phyloP scores from a whole-genome alignment of 805 yeast species.

The Yamadazyma nakazawae region DNA sequence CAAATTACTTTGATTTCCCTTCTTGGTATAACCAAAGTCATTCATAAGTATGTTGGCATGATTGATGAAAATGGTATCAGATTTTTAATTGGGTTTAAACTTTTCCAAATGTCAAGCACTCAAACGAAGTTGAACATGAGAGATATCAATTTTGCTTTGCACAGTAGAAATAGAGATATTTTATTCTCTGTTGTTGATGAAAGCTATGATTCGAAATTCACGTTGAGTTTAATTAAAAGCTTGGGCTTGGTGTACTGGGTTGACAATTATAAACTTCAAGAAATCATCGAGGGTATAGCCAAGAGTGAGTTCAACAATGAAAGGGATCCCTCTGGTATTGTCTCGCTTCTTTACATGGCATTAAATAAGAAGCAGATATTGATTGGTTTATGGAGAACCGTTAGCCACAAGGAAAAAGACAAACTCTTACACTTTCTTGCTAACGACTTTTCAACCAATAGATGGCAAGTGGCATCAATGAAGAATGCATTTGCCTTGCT shows the following conservation, averaged over 20 bases:
- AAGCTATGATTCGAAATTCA: conserved; percentile 41
- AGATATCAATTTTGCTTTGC: conserved; percentile 85
- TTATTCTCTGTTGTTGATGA: conserved; percentile 49
- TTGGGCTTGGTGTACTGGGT: conserved; percentile 75
- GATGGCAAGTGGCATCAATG: conserved; percentile 87
- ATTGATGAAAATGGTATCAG: conserved; percentile 67
- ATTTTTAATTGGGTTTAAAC: conserved; percentile 66
- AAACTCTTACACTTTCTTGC: conserved; percentile 76
- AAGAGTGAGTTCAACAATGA: conserved; percentile 60
- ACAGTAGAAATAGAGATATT: conserved; percentile 72
- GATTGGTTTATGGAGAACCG: conserved; percentile 78
- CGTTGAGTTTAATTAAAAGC: conserved; percentile 59
- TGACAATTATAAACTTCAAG: conserved; percentile 24
- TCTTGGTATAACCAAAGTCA: conserved; percentile 57
- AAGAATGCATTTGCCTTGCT: conserved; percentile 90
- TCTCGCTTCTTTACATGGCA: conserved; percentile 76
- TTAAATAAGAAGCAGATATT: conserved; percentile 72
- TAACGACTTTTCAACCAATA: conserved; percentile 67
- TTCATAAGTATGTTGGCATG: conserved; percentile 42
- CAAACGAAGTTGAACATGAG: conserved; percentile 65
- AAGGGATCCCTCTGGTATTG: conserved; percentile 65
- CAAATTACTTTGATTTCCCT: conserved; percentile 77
- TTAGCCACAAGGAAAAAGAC: conserved; percentile 73
- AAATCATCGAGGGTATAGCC: conserved; percentile 65
- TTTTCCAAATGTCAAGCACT: conserved; percentile 50